phyloP scores from a whole-genome alignment of 306 rosid genomes.

The Purshia tridentata region DNA sequence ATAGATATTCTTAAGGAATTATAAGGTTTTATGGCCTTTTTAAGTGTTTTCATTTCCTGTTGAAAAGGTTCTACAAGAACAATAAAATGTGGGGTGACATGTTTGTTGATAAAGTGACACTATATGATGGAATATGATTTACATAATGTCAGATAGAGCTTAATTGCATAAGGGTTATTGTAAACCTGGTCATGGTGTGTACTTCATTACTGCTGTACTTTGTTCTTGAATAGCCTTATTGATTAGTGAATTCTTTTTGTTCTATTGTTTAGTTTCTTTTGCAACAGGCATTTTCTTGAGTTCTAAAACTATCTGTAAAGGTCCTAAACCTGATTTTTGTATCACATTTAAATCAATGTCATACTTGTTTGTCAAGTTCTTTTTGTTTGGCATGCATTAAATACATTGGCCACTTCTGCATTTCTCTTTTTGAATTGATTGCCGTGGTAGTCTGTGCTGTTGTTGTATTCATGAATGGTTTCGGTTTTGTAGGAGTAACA shows the following conservation, averaged over 20 bases:
- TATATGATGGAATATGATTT: background rate
- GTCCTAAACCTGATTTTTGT: background rate
- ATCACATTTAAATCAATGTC: background rate
- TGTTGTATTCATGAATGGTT: background rate
- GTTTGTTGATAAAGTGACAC: background rate
- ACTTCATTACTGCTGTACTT: background rate
- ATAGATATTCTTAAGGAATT: background rate
- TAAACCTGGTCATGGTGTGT: background rate
- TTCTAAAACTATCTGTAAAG: background rate
- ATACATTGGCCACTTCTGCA: background rate
- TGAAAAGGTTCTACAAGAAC: constrained; percentile 5
- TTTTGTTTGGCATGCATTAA: background rate
- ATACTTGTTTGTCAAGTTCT: background rate
- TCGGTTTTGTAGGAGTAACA: background rate
- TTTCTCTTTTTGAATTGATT: background rate
- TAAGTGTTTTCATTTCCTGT: background rate
- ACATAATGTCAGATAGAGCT: background rate
- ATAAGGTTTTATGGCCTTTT: background rate
- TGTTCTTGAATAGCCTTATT: constrained; percentile 5
- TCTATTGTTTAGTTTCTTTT: background rate
- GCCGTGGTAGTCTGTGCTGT: background rate
- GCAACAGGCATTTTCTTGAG: background rate
- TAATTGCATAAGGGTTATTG: background rate
- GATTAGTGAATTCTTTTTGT: background rate
- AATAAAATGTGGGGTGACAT: background rate